Conservation (phyloP, 116 monocot species). For the Phalaenopsis hybrid region DNA sequence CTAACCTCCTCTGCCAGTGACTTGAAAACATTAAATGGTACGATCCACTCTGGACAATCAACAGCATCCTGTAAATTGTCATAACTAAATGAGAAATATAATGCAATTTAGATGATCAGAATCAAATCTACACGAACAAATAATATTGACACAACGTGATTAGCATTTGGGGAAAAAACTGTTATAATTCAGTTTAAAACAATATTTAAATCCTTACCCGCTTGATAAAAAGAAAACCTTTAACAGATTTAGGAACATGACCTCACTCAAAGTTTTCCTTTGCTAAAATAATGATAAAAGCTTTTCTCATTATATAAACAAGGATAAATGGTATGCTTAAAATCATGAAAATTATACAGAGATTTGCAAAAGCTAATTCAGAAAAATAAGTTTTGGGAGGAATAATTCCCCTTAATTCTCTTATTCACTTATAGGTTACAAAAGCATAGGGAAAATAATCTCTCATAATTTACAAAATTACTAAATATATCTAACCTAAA, state of each 20-base stretch:
- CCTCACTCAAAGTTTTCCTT: neutral
- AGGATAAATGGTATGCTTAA: neutral
- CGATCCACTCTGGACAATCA: conserved; percentile 96
- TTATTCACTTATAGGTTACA: too few species aligned
- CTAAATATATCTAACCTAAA: neutral
- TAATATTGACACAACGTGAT: neutral
- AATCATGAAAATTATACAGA: neutral
- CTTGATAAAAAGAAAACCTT: neutral
- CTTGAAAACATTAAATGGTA: conserved; percentile 82
- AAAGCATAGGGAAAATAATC: too few species aligned
- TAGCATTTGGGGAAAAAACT: neutral
- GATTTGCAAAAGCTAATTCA: neutral
- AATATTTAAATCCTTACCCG: neutral
- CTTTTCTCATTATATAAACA: neutral
- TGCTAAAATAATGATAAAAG: neutral
- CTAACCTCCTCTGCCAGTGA: conserved; percentile 84
- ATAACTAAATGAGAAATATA: neutral
- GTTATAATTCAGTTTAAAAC: neutral
- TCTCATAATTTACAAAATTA: neutral
- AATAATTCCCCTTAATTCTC: too few species aligned
- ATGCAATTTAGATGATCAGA: conserved; percentile 1
- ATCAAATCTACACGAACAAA: neutral
- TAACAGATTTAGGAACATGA: neutral
- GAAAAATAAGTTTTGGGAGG: too few species aligned
- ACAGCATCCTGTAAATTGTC: conserved; percentile 75